Evolutionary conservation across 225 moss, liverwort and hornwort species (phyloP).

Genomic region (Neckera pumila): DNA sequence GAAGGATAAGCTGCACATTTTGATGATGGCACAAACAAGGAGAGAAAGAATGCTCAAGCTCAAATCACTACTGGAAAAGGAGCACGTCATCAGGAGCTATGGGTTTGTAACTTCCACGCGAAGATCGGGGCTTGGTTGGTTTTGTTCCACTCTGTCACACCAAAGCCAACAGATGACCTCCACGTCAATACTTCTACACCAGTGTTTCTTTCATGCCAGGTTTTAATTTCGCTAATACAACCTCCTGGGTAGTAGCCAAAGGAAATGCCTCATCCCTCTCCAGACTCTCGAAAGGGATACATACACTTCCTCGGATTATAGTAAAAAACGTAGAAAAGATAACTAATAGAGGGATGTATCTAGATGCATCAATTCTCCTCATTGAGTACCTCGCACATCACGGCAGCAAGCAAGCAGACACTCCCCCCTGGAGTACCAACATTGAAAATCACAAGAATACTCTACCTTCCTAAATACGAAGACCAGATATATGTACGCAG

Average conservation of each 20-base stretch:
- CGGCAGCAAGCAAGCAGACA: not conserved
- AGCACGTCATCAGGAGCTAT: conserved; percentile 69
- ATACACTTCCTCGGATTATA: not conserved
- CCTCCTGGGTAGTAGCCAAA: not conserved
- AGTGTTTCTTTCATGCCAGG: not conserved
- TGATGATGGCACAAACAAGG: not conserved
- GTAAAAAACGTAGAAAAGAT: not conserved
- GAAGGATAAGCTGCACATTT: not conserved
- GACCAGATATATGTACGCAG: conserved; percentile 79
- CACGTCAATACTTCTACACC: not conserved
- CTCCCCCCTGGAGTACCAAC: not conserved
- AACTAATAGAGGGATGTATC: not conserved
- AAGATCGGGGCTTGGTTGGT: conserved; percentile 26
- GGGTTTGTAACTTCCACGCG: conserved; percentile 44
- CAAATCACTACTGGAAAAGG: conserved; percentile 26
- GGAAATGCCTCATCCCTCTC: not conserved
- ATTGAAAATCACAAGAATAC: not conserved
- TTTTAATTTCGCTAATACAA: not conserved
- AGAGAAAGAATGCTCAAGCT: not conserved
- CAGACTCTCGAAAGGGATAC: not conserved
- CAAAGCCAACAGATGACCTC: not conserved
- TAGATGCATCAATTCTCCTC: not conserved
- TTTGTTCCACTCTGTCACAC: conserved; percentile 56
- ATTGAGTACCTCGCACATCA: not conserved
- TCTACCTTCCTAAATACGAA: conserved; percentile 76